Percentiles rank a stretch among this genome's conserved stretches.
Evolutionary conservation across 2,329 filamentous ascomycete genomes (phyloP).

Genomic region (Cucurbitaria berberidis): DNA sequence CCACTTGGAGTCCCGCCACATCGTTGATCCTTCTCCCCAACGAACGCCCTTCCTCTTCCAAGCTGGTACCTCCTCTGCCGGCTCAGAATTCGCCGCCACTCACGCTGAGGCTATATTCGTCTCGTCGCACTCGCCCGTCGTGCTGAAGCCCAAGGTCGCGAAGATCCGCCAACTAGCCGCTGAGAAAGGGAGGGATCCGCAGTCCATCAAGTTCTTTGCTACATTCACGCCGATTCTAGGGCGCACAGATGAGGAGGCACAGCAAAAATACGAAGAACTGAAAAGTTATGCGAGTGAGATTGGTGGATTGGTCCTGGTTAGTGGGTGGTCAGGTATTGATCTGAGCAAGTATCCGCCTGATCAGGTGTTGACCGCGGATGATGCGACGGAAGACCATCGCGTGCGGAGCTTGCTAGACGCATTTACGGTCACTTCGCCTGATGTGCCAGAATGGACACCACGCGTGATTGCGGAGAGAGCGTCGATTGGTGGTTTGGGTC

Average conservation of each 20-base stretch:
- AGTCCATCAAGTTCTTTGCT: conserved; percentile 60
- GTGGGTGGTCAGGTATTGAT: conserved; percentile 67
- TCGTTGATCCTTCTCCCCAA: conserved; percentile 51
- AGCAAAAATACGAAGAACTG: conserved; percentile 58
- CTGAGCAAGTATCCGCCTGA: conserved; percentile 64
- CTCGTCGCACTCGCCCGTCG: conserved; percentile 58
- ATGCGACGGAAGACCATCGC: conserved; percentile 59
- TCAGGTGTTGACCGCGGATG: conserved; percentile 61
- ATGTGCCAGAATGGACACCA: conserved; percentile 39
- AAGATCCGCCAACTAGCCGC: conserved; percentile 61
- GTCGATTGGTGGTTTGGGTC: conserved; percentile 67
- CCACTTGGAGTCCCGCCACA: conserved; percentile 54
- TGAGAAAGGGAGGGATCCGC: conserved; percentile 61
- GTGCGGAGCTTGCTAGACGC: conserved; percentile 43
- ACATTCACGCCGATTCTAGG: conserved; percentile 47
- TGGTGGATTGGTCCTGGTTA: conserved; percentile 63
- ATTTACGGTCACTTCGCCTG: conserved; percentile 40
- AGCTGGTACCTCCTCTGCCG: conserved; percentile 65
- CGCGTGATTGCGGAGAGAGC: conserved; percentile 40
- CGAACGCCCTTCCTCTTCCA: conserved; percentile 55
- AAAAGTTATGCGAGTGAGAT: conserved; percentile 61
- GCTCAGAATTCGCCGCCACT: conserved; percentile 61
- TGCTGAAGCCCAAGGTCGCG: conserved; percentile 59
- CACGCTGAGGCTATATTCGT: conserved; percentile 69
- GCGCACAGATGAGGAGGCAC: conserved; percentile 55